A percentile compares a stretch with the other conserved stretches of the same genome.
These are phyloP conservation scores for Tripterygium wilfordii DNA, from an alignment of 177 flowering plant genomes.

Conservation along the genomic window DNA sequence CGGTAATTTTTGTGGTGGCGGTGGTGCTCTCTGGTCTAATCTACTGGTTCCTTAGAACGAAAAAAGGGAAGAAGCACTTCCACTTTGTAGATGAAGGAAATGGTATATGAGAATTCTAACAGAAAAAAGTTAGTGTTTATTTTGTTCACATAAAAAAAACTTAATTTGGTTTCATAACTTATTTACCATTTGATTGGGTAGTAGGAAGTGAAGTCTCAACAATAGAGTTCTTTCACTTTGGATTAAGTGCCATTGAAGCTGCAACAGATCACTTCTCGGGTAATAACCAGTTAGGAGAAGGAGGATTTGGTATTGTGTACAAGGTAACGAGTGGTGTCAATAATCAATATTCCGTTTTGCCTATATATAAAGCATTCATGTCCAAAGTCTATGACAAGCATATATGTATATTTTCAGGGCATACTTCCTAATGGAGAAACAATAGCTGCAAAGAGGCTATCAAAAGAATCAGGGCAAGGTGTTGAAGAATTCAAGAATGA, in stretches of 20 bases:
- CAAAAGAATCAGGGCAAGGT: slow-evolving; percentile 14
- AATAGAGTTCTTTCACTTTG: slow-evolving; percentile 7
- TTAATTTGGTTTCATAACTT: no score
- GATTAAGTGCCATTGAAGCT: slow-evolving; percentile 1
- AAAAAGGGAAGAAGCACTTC: no score
- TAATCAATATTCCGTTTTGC: background rate
- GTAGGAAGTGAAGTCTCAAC: slow-evolving; percentile 5
- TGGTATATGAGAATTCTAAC: no score
- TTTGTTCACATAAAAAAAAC: no score
- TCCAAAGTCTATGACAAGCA: background rate
- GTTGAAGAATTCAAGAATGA: slow-evolving; percentile 18
- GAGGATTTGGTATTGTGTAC: slow-evolving; percentile 27
- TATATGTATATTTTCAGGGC: slow-evolving; percentile 16
- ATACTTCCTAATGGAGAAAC: slow-evolving; percentile 9
- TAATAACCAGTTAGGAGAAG: slow-evolving; percentile 11
- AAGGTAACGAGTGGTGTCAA: slow-evolving; percentile 12
- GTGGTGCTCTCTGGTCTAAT: no score
- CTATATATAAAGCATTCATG: background rate
- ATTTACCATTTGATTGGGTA: no score
- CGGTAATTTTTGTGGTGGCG: no score
- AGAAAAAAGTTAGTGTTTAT: no score
- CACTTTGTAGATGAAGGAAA: no score
- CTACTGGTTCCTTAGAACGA: no score
- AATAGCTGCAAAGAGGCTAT: slow-evolving; percentile 21
- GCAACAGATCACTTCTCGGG: slow-evolving; percentile 7